Percentiles rank a stretch among this genome's conserved stretches.
Evolutionary conservation across 768 basidiomycete genomes (phyloP).

Genomic region (Trametes elegans): DNA sequence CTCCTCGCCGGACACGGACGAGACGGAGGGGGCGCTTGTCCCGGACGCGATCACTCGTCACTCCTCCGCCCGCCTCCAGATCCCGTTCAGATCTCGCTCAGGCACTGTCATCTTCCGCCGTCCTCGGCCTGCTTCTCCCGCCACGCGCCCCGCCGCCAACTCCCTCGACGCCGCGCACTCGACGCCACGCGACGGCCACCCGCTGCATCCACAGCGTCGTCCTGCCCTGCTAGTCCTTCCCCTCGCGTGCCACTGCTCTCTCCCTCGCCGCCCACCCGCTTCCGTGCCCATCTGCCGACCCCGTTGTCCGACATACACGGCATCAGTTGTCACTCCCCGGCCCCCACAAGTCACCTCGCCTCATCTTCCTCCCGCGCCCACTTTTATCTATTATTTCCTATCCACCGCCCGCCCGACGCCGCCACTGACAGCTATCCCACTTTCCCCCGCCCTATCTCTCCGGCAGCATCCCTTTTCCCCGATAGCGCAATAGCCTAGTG

Average conservation of each 20-base stretch:
- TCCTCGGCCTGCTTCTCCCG: conserved; percentile 24
- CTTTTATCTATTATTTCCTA: background rate
- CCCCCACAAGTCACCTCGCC: conserved; percentile 9
- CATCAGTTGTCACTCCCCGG: conserved; percentile 15
- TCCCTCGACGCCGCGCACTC: background rate
- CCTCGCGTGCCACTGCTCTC: background rate
- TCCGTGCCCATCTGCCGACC: background rate
- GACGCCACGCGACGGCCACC: background rate
- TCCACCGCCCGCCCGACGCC: background rate
- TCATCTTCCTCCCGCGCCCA: conserved; percentile 11
- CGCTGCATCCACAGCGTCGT: background rate
- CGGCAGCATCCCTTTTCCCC: background rate
- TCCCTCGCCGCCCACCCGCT: background rate
- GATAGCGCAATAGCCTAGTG: background rate
- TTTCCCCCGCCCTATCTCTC: background rate
- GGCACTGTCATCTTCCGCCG: conserved; percentile 22
- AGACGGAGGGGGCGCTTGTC: background rate
- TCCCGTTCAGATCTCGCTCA: conserved; percentile 2
- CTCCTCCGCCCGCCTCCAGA: too few species aligned
- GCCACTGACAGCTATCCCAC: conserved; percentile 4
- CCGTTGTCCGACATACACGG: conserved; percentile 15
- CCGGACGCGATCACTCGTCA: background rate
- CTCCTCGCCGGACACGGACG: too few species aligned
- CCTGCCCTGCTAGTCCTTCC: background rate
- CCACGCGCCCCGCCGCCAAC: conserved; percentile 8